Evolutionary conservation across 2,329 filamentous ascomycete species (phyloP).

Genomic region (Pseudogymnoascus sp.): DNA sequence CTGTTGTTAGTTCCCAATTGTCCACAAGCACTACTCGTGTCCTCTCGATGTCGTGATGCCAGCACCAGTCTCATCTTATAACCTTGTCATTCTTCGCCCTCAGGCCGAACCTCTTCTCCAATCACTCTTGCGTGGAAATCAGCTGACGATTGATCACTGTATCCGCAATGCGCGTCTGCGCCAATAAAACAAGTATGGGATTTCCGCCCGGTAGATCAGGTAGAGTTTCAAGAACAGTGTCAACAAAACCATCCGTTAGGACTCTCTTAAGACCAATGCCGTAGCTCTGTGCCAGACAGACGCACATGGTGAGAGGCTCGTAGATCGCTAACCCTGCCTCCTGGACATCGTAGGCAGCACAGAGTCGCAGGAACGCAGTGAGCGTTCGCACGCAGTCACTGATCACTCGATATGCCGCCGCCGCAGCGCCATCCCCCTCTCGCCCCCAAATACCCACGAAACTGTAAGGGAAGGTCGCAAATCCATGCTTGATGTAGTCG

Average conservation of each 20-base stretch:
- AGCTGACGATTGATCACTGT: not conserved
- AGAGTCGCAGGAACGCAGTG: not conserved
- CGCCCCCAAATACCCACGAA: not conserved
- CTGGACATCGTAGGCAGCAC: not conserved
- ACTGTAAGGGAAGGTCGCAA: not conserved
- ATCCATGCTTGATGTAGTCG: not conserved
- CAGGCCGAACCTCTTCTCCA: not conserved
- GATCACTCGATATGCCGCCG: not conserved
- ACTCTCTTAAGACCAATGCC: not conserved
- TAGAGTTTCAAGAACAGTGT: not conserved
- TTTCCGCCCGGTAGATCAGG: not conserved
- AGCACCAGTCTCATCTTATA: not conserved
- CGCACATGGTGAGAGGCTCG: not conserved
- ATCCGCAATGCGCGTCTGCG: not conserved
- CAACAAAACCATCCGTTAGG: not conserved
- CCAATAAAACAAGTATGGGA: not conserved
- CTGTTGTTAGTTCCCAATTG: not conserved
- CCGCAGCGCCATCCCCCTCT: not conserved
- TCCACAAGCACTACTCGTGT: not conserved
- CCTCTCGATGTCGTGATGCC: not conserved
- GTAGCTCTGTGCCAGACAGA: not conserved
- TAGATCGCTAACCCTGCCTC: not conserved
- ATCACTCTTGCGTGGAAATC: not conserved
- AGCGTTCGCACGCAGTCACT: not conserved
- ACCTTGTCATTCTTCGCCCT: not conserved